Evolutionary conservation across 169 alveolate genomes (phyloP), one percentile per base, ranked within the genome.

Genomic region (Plasmodium falciparum): DNA sequence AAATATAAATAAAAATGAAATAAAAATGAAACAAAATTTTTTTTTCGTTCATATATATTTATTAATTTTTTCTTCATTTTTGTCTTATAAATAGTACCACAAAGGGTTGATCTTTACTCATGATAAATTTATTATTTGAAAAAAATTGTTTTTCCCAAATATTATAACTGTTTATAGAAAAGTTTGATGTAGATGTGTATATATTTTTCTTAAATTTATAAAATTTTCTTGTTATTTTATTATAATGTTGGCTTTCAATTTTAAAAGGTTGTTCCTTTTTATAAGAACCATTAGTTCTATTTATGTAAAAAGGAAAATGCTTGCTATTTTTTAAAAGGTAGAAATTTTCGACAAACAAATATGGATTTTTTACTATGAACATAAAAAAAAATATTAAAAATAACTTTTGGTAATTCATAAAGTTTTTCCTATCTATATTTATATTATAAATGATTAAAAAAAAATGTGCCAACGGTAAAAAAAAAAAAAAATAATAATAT

Each of bases 21-120:
- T 45, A 20, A 49, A 2, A 9, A 43, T 13, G 63, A 74, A 59
- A 61, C 8, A 61, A 47, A 13, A 17, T 3, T 7, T 0, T 43
- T 69, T 3, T 39, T 69, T 54, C 8, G 22, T 72, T 72, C 22
- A 47, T 49, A 29, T 11, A 11, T 3, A 9, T 29, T 66, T 22
- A n/a, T 62, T 62, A 33, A 33, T 61, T 13, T 29, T 39, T 26
- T 66, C 3, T 66, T 66, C 43, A 8, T 39, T 66, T 20, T 66
- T 66, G 56, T 66, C 58, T 24, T 61, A 6, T 33, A 15, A 45
- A 12, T 59, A 20, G 54, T 69, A 80, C 90, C 90, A 80, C 90
- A 80, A 80, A 69, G 15, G 90, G 90, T 47, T 80, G 90, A 47
- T 80, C 73, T 17, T 29, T 50, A 56, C 54, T 59, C 90, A 80